Base-by-base conservation (phyloP, 2,329 filamentous ascomycete genomes). In the Colletotrichum gigasporum region DNA sequence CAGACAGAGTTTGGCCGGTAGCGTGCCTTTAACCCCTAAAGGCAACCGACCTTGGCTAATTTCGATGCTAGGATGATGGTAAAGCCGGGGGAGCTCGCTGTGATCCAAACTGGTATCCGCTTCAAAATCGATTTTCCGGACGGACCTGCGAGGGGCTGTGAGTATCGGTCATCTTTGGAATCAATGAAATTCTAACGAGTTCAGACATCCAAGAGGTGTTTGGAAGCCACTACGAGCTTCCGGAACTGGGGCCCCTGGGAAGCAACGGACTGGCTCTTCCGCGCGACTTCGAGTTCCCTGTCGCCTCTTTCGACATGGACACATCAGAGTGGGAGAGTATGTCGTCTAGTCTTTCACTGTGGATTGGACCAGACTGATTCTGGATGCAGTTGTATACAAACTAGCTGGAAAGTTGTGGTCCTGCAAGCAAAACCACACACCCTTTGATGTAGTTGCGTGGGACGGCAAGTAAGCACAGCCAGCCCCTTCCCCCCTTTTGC, bases 361-460 rank as follows among this genome's bases (percentile, higher is more conserved):
- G n/a, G n/a, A n/a, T n/a, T n/a, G n/a, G n/a, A n/a, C n/a, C 18
- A n/a, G 9, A 35, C 16, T 53, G 42, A 63, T 1, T 32, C 48
- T 6, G 34, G 52, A 16, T 68, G 61, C 63, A 65, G 78, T 90
- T 12, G 76, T 88, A 2, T 83, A 84, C 69, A 90, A 90, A 70
- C 83, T 89, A 57, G 82, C 82, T 2, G 87, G 87, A 3, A 84
- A 83, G 58, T 81, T 89, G 42, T 89, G 87, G 71, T 78, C 79
- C 14, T 86, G 85, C 48, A 83, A 80, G 41, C 88, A 90, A 70
- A 80, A 79, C 30, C 87, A 90, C 71, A 88, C 84, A 2, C 87
- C 87, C 0, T 90, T 90, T 66, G 87, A 91, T 66, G 87, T 90
- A 3, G 87, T 89, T 0, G 87, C 87, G 4, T 90, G 88, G 87